Base-by-base conservation (phyloP, 371 early-diverging fungal species). In the Dentiscutata heterogama region DNA sequence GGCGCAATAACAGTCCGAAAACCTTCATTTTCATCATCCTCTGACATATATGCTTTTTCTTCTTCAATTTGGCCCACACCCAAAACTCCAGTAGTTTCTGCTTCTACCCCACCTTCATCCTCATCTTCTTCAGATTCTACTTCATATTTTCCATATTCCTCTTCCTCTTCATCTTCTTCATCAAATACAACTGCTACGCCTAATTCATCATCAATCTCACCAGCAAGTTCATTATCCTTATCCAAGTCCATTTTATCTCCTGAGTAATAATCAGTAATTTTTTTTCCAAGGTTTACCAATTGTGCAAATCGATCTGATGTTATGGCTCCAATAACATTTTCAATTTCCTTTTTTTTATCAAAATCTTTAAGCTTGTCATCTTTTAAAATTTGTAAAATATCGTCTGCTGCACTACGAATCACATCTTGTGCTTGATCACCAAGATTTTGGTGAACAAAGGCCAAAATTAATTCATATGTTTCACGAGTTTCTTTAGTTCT, bases 401-500 rank as follows among this genome's bases (percentile, higher is more conserved):
- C 94, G 82, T 97, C 98, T 0, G 97, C 95, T 18, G 98, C 99
- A 81, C 96, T 95, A 70, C 94, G 87, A 61, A 99, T 91, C 2
- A 95, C 94, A 83, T 97, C 99, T 53, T 94, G 95, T 22, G 94
- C 91, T 78, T 96, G 94, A 84, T 97, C 98, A 73, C 97, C 97
- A 73, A 98, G 90, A 77, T 93, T 91, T 22, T 90, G 89, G 77
- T 94, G 92, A 18, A 96, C 88, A 85, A 96, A 95, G 0, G 95
- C 88, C 68, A 98, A 86, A 51, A 99, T 92, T 35, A 96, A 90
- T 81, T 97, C 97, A 85, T 96, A 98, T 3, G 95, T 91, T 83
- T 92, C 92, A n/a, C 92, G 91, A n/a, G 98, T 98, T 86, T 98
- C 97, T 82, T 93, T 94, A 4, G 98, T 97, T 72, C 94, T 93